These are phyloP conservation scores for Diaporthe humulicola DNA, from an alignment of 2,329 filamentous ascomycete genomes.

Conservation along the genomic window DNA sequence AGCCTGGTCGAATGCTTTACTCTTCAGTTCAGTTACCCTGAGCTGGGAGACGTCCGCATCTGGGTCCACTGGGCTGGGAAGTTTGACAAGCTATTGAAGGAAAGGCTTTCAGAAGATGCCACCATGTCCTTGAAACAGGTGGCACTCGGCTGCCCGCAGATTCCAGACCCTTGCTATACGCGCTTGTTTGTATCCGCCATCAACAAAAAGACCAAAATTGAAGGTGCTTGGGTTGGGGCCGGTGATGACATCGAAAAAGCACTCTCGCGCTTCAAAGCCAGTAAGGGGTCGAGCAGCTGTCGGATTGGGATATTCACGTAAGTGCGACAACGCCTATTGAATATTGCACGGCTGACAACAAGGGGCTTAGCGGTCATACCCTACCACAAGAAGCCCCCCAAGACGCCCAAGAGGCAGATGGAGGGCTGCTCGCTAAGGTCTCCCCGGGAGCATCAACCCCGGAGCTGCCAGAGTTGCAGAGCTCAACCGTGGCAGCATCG, in stretches of 20 bases:
- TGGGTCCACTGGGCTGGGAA: slow-evolving; percentile 20
- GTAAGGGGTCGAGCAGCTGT: neutral
- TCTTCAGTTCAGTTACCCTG: slow-evolving; percentile 32
- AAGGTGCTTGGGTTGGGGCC: neutral
- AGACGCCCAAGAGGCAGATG: neutral
- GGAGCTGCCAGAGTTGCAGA: neutral
- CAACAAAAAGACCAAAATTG: neutral
- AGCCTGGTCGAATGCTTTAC: slow-evolving; percentile 33
- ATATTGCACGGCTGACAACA: neutral
- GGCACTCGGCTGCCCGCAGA: slow-evolving; percentile 4
- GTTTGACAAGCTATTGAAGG: neutral
- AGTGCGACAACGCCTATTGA: neutral
- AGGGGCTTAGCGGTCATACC: neutral
- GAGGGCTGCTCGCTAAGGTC: no score
- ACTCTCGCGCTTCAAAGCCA: neutral
- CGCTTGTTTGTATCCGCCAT: slow-evolving; percentile 16
- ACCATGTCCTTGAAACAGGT: slow-evolving; percentile 13
- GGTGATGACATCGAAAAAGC: slow-evolving; percentile 2
- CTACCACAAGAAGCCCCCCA: neutral
- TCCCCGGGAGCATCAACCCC: neutral
- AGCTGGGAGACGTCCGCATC: slow-evolving; percentile 1
- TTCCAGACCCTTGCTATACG: slow-evolving; percentile 27
- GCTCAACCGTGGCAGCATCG: neutral
- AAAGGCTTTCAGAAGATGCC: neutral
- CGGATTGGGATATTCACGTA: slow-evolving; percentile 24